Percentiles rank a stretch among this genome's conserved stretches.
Evolutionary conservation across 495 filamentous ascomycete species (phyloP).

Genomic region (Talaromyces adpressus): DNA sequence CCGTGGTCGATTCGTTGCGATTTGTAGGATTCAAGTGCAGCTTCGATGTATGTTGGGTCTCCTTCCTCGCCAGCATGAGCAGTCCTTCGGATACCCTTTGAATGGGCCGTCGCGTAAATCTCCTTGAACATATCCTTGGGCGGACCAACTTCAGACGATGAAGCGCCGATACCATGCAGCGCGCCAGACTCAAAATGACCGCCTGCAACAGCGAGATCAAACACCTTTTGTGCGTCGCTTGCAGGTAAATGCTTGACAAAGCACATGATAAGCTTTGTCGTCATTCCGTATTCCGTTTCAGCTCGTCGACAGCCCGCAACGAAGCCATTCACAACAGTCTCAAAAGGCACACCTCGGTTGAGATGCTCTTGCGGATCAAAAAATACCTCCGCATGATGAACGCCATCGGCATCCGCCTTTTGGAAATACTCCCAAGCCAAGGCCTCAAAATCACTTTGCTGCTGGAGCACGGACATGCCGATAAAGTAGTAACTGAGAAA

Average conservation of each 20-base stretch:
- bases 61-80: constrained; percentile 75
- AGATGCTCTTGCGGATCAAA: constrained; percentile 75
- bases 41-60: constrained; percentile 56
- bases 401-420: constrained; percentile 55
- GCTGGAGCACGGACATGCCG: constrained; percentile 60
- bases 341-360: constrained; percentile 51
- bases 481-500: constrained; percentile 76
- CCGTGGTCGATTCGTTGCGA: constrained; percentile 67
- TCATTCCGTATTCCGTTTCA: constrained; percentile 54
- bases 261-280: constrained; percentile 58
- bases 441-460: constrained; percentile 59
- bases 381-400: constrained; percentile 71
- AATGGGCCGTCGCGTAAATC: constrained; percentile 47
- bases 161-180: constrained; percentile 59
- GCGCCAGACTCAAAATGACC: constrained; percentile 43
- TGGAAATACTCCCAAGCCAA: constrained; percentile 68
- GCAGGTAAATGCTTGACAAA: constrained; percentile 64
- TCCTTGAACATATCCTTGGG: constrained; percentile 58
- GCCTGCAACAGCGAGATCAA: constrained; percentile 39
- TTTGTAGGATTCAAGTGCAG: constrained; percentile 51
- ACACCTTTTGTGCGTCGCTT: constrained; percentile 39
- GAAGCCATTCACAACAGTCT: constrained; percentile 54
- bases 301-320: constrained; percentile 51
- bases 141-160: constrained; percentile 55
- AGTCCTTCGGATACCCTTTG: constrained; percentile 48